phyloP scores from a whole-genome alignment of 495 filamentous ascomycete genomes.

The Lentithecium fluviatile region DNA sequence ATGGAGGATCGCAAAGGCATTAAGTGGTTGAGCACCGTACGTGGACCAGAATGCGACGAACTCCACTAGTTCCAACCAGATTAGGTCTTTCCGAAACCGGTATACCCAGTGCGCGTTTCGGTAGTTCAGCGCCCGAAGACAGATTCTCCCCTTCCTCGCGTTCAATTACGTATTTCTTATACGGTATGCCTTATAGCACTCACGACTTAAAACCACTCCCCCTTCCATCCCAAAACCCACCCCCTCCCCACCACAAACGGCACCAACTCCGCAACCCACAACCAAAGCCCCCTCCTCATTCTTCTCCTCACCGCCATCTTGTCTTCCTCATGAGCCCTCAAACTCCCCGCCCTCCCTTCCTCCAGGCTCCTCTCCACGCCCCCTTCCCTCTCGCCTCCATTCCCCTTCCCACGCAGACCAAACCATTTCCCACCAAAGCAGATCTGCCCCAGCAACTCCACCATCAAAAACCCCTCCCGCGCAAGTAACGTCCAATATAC shows the following conservation, averaged over 20 bases:
- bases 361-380: not conserved
- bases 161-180: no score
- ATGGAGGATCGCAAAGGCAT: no score
- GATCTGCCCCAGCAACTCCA: constrained; percentile 13
- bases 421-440: not conserved
- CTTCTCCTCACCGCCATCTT: not conserved
- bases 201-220: constrained; percentile 11
- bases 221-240: constrained; percentile 14
- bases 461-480: constrained; percentile 9
- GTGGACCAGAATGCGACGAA: no score
- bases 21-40: no score
- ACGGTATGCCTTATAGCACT: no score
- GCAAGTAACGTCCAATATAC: constrained; percentile 19
- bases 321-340: not conserved
- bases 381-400: not conserved
- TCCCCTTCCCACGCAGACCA: not conserved
- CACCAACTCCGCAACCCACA: constrained; percentile 26
- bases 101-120: no score
- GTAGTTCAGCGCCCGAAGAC: no score
- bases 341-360: not conserved
- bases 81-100: no score
- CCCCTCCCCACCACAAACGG: constrained; percentile 28
- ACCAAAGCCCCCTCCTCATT: constrained; percentile 17
- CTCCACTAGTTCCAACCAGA: no score
- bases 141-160: no score